Evolutionary conservation across 352 stramenopile genomes (phyloP).

Genomic region (Phytophthora fragariae): DNA sequence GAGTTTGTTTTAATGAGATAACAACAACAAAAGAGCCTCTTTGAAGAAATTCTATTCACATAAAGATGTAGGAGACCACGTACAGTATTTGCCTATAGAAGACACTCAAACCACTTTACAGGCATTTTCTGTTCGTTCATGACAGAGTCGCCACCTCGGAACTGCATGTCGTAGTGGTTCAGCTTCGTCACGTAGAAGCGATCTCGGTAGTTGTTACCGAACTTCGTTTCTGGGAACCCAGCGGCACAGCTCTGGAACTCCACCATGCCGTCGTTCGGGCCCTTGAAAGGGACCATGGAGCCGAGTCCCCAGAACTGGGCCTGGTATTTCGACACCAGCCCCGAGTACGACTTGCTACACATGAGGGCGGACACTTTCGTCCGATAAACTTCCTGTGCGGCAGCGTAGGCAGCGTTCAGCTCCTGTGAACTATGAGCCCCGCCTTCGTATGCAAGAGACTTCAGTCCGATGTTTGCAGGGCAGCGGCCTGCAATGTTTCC

Average conservation of each 20-base stretch:
- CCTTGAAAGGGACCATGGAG: slow-evolving; percentile 24
- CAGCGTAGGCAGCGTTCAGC: slow-evolving; percentile 29
- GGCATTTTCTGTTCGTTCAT: slow-evolving; percentile 41
- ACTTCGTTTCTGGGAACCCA: slow-evolving; percentile 27
- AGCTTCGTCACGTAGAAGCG: slow-evolving; percentile 43
- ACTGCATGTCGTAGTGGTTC: slow-evolving; percentile 55
- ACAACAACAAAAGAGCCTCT: background rate
- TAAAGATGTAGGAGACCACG: too few species aligned
- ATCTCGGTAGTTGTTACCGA: slow-evolving; percentile 31
- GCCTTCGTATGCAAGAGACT: slow-evolving; percentile 39
- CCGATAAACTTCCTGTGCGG: slow-evolving; percentile 32
- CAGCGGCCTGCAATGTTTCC: slow-evolving; percentile 39
- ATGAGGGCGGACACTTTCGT: slow-evolving; percentile 42
- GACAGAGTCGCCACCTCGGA: slow-evolving; percentile 44
- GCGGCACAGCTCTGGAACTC: slow-evolving; percentile 48
- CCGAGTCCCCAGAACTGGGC: slow-evolving; percentile 22
- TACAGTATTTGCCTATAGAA: slow-evolving; percentile 15
- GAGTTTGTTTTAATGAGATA: background rate
- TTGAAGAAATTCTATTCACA: background rate
- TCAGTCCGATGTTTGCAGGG: slow-evolving; percentile 28
- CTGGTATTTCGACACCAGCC: slow-evolving; percentile 40
- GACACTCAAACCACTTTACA: slow-evolving; percentile 52
- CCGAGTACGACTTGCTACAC: slow-evolving; percentile 42
- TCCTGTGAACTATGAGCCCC: slow-evolving; percentile 16
- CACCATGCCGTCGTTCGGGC: slow-evolving; percentile 44